A percentile compares a stretch with the other conserved stretches of the same genome.
Conservation (phyloP, 169 alveolate species). For the Eimeria praecox region DNA sequence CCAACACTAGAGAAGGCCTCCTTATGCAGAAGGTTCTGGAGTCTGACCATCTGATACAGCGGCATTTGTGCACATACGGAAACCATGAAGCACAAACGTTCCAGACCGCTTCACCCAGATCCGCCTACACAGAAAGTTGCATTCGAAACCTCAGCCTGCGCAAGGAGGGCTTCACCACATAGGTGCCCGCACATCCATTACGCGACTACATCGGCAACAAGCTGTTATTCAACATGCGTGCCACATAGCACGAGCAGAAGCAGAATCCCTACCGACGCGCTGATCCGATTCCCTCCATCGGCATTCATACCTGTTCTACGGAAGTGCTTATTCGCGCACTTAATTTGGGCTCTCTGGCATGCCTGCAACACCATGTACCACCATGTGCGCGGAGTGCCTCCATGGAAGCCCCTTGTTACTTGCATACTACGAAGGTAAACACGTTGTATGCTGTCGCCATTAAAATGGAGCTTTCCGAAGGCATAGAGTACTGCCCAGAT, state of each 20-base stretch:
- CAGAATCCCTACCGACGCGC: not conserved
- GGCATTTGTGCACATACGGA: not conserved
- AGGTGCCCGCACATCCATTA: not conserved
- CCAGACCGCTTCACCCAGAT: no score
- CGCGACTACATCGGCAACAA: not conserved
- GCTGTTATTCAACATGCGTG: not conserved
- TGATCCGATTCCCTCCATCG: not conserved
- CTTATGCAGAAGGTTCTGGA: no score
- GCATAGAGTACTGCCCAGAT: not conserved
- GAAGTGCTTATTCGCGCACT: no score
- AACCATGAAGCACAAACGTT: no score
- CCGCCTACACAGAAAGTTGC: no score
- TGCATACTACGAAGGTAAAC: no score
- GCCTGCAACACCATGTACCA: not conserved
- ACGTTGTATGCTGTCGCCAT: not conserved
- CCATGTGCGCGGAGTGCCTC: no score
- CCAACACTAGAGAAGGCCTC: no score
- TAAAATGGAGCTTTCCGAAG: not conserved
- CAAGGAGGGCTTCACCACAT: no score
- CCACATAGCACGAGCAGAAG: not conserved
- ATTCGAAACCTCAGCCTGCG: no score
- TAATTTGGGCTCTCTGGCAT: not conserved
- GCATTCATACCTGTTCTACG: not conserved
- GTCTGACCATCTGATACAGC: no score
- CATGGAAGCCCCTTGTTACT: no score